These are phyloP conservation scores for Picea glauca DNA, from an alignment of 75 land plant species.

Conservation along the genomic window DNA sequence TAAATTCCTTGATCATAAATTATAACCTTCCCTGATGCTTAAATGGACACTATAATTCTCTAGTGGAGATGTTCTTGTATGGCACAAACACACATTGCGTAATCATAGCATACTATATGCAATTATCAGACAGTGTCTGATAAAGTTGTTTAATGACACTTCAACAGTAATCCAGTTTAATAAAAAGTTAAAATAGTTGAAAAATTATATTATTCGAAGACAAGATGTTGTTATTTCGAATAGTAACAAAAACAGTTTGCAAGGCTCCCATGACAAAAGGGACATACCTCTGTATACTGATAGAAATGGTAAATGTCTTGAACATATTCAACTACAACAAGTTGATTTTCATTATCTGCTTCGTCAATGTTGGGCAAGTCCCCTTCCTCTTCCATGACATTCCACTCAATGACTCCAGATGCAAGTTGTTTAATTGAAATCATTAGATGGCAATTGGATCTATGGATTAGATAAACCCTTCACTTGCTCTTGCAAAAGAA, in stretches of 20 bases:
- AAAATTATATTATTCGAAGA: too few species aligned
- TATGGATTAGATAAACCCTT: neutral
- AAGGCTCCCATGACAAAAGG: neutral
- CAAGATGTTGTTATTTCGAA: neutral
- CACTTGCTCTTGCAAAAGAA: neutral
- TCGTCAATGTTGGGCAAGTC: slow-evolving; percentile 62
- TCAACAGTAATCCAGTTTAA: neutral
- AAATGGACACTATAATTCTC: neutral
- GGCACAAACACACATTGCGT: neutral
- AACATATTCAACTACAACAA: slow-evolving; percentile 73
- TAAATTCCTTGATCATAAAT: too few species aligned
- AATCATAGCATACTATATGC: neutral
- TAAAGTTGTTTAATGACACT: neutral
- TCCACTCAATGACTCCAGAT: slow-evolving; percentile 22
- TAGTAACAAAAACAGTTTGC: neutral
- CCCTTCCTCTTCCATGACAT: slow-evolving; percentile 18
- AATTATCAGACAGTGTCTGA: neutral
- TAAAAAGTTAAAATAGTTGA: neutral
- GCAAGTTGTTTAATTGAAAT: slow-evolving; percentile 20
- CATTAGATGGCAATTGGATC: neutral
- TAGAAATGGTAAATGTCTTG: slow-evolving; percentile 77
- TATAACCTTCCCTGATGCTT: neutral
- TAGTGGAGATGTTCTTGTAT: neutral
- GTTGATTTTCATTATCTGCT: slow-evolving; percentile 44
- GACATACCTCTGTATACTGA: slow-evolving; percentile 51